Base-by-base conservation (phyloP, 2,329 filamentous ascomycete genomes). In the Nemania sp. region DNA sequence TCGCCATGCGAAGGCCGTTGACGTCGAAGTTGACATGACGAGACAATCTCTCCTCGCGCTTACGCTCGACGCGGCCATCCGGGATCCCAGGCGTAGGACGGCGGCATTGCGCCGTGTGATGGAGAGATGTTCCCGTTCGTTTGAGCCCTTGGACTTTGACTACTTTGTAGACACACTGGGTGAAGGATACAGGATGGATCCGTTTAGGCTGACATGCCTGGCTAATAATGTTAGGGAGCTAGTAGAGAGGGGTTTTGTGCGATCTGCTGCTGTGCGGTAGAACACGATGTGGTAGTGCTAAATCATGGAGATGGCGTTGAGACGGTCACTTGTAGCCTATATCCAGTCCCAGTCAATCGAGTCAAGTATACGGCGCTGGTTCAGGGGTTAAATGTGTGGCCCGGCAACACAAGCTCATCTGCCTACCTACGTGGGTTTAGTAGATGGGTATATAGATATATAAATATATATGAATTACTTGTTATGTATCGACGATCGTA, bases 41-140 rank as follows among this genome's bases (percentile, higher is more conserved):
- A 63, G 53, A 15, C 61, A 64, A 36, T 66, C 64, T 4, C 52
- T 66, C 23, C 44, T 67, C 31, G 43, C 62, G 23, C 57, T 67
- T 2, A 59, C 53, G 28, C 50, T 67, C 17, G 60, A 62, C 23
- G 50, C 49, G 15, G 65, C 65, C 24, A 62, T 47, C 9, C 57
- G 47, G 7, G 62, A 66, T 23, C 64, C 65, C 5, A 54, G 64
- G 28, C 63, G 59, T 24, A 60, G 62, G 28, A 36, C 39, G 9
- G 57, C 59, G 8, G 46, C 59, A 11, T 41, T 67, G 15, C 44
- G 62, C 36, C 57, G 54, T 17, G 48, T 67, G 14, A 14, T 66
- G 26, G 58, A 61, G 41, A 66, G 64, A 37, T 65, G 61, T 44
- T 66, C 62, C 3, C 54, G 56, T 6, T 14, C 50, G 5, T 57